Percentiles rank a stretch among this genome's conserved stretches.
Conservation (phyloP, 2,329 filamentous ascomycete species). For the Cercospora beticola region DNA sequence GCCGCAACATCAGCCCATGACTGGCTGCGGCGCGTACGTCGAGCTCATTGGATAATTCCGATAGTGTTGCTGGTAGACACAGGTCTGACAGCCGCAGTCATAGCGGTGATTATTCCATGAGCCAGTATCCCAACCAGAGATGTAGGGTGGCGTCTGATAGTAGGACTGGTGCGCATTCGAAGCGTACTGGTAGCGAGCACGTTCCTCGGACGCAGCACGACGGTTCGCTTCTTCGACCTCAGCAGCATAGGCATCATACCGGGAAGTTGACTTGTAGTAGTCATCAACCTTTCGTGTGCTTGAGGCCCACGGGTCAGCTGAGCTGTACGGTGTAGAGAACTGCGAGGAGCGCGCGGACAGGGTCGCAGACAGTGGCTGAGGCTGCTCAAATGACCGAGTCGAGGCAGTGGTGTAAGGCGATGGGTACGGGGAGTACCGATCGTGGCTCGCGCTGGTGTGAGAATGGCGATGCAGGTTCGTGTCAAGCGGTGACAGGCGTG, state of each 20-base stretch:
- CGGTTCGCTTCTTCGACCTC: slow-evolving; percentile 36
- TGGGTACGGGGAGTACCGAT: slow-evolving; percentile 43
- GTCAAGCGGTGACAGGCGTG: slow-evolving; percentile 60
- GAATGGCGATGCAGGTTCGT: slow-evolving; percentile 60
- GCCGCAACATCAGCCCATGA: slow-evolving; percentile 4
- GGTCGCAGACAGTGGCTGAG: slow-evolving; percentile 11
- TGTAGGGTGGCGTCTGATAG: slow-evolving; percentile 34
- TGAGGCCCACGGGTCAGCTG: slow-evolving; percentile 36
- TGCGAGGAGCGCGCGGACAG: slow-evolving; percentile 36
- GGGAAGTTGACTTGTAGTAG: slow-evolving; percentile 37
- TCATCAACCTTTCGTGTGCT: slow-evolving; percentile 35
- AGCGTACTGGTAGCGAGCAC: slow-evolving; percentile 35
- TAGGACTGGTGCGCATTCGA: slow-evolving; percentile 29
- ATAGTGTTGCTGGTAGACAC: slow-evolving; percentile 38
- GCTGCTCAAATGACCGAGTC: slow-evolving; percentile 30
- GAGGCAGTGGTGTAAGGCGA: slow-evolving; percentile 36
- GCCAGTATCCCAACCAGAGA: slow-evolving; percentile 37
- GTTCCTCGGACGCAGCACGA: slow-evolving; percentile 34
- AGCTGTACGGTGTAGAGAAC: slow-evolving; percentile 36
- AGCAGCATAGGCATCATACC: slow-evolving; percentile 30
- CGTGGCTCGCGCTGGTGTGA: slow-evolving; percentile 45
- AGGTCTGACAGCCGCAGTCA: slow-evolving; percentile 39
- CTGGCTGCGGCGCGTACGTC: slow-evolving; percentile 26
- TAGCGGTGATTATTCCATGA: slow-evolving; percentile 38
- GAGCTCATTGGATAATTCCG: slow-evolving; percentile 37